Evolutionary conservation across 306 rosid genomes (phyloP).

Genomic region (Mucuna pruriens): DNA sequence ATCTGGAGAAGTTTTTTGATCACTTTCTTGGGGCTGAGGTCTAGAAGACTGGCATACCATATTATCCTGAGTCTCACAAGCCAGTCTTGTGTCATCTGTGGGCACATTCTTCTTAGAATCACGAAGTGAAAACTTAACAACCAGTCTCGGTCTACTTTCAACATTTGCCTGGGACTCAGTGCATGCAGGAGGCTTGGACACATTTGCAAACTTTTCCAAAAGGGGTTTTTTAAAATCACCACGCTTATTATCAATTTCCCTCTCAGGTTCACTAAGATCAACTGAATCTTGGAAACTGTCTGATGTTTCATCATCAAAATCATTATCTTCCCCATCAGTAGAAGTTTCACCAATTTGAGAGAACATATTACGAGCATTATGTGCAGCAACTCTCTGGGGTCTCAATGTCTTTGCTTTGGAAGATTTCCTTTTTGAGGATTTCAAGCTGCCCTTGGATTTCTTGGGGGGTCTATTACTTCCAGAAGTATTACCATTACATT

Average conservation of each 20-base stretch:
- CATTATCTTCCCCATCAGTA: slow-evolving; percentile 65
- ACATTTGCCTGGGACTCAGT: slow-evolving; percentile 52
- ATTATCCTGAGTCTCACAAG: slow-evolving; percentile 48
- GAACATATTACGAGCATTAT: slow-evolving; percentile 73
- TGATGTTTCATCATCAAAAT: slow-evolving; percentile 64
- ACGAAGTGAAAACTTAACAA: slow-evolving; percentile 68
- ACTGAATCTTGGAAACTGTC: slow-evolving; percentile 60
- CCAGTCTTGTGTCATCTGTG: slow-evolving; percentile 40
- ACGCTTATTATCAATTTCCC: slow-evolving; percentile 40
- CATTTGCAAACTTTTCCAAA: slow-evolving; percentile 43
- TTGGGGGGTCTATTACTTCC: slow-evolving; percentile 53
- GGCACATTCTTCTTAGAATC: slow-evolving; percentile 66
- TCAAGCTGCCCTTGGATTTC: slow-evolving; percentile 54
- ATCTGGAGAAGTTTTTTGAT: slow-evolving; percentile 30
- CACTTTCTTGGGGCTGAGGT: slow-evolving; percentile 42
- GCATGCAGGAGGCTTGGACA: slow-evolving; percentile 43
- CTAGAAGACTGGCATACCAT: slow-evolving; percentile 46
- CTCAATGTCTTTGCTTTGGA: slow-evolving; percentile 59
- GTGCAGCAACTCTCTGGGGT: slow-evolving; percentile 80
- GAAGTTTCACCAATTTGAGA: slow-evolving; percentile 66
- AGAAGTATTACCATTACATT: slow-evolving; percentile 54
- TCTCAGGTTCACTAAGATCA: slow-evolving; percentile 51
- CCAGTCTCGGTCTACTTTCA: slow-evolving; percentile 56
- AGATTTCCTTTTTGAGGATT: slow-evolving; percentile 60
- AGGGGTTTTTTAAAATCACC: slow-evolving; percentile 45